Percentiles rank a stretch among this genome's conserved stretches.
Evolutionary conservation across 192 early-diverging fungal species (phyloP).

Genomic region (Coemansia sp.): DNA sequence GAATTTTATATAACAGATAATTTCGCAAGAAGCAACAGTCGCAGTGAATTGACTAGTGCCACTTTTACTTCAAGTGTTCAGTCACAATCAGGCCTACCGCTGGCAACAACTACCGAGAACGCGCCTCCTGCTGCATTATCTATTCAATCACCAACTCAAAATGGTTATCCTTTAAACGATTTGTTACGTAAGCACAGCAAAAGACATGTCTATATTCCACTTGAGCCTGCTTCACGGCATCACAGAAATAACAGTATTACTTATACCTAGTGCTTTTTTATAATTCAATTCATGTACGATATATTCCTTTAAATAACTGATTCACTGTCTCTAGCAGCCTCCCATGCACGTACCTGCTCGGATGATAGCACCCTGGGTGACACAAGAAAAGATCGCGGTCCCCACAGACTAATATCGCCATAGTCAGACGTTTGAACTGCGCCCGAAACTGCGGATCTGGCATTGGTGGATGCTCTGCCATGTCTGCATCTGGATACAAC

Average conservation of each 20-base stretch:
- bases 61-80: neutral
- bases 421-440: too few species aligned
- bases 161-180: neutral
- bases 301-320: too few species aligned
- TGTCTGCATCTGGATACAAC: too few species aligned
- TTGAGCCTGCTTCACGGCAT: conserved; percentile 9
- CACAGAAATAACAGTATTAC: too few species aligned
- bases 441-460: too few species aligned
- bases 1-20: conserved; percentile 23
- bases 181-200: conserved; percentile 20
- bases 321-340: neutral
- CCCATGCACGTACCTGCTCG: neutral
- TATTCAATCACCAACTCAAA: neutral
- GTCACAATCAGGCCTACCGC: neutral
- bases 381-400: neutral
- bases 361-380: neutral
- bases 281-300: too few species aligned
- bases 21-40: neutral
- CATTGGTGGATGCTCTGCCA: too few species aligned
- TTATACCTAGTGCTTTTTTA: too few species aligned
- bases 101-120: too few species aligned
- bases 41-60: neutral
- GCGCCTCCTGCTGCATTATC: neutral
- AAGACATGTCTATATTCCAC: conserved; percentile 26
- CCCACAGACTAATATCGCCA: neutral